Evolutionary conservation across 768 basidiomycete genomes (phyloP), one percentile per base, ranked within the genome.

Genomic region (Mycena capillaripes): DNA sequence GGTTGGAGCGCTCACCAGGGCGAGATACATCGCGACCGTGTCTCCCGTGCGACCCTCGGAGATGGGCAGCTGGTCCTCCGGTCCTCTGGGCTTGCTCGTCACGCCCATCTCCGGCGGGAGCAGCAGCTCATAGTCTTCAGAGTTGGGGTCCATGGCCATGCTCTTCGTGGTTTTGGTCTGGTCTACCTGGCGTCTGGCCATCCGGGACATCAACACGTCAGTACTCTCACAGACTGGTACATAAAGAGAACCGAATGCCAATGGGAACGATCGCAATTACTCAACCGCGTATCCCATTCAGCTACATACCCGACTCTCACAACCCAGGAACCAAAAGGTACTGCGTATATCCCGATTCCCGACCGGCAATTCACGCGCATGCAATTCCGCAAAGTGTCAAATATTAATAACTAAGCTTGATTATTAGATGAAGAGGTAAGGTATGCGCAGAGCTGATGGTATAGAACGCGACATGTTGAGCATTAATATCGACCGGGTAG

Each of bases 11-110:
- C 86, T 52, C 44, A 89, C 89, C 75, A 86, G 75, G 25, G 85
- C 83, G 44, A 79, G 70, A 65, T 80, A 76, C n/a, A 76, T 75
- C 3, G 85, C 85, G 30, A 80, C 19, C 3, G 38, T 27, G 66
- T 90, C 89, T 0, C 86, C 84, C 27, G 61, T 30, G 27, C 89
- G 84, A 0, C 78, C 79, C 72, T 89, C 87, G 29, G 76, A 56
- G 36, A 38, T 16, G 38, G 83, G 78, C 73, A 75, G 77, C 78
- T 69, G 82, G 78, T 70, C 85, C 76, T 78, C 81, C 81, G 71
- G 73, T 25, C 76, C 74, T 76, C 77, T 78, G 32, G 69, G 57
- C 11, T 76, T 66, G 36, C 65, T 71, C 58, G 52, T 58, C 36
- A 70, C 62, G 68, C 68, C 73, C 27, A 44, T 36, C 60, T 75